Percentiles rank a stretch among this genome's conserved stretches.
Evolutionary conservation across 2,329 filamentous ascomycete genomes (phyloP).

Genomic region (Tympanopsis confertula): DNA sequence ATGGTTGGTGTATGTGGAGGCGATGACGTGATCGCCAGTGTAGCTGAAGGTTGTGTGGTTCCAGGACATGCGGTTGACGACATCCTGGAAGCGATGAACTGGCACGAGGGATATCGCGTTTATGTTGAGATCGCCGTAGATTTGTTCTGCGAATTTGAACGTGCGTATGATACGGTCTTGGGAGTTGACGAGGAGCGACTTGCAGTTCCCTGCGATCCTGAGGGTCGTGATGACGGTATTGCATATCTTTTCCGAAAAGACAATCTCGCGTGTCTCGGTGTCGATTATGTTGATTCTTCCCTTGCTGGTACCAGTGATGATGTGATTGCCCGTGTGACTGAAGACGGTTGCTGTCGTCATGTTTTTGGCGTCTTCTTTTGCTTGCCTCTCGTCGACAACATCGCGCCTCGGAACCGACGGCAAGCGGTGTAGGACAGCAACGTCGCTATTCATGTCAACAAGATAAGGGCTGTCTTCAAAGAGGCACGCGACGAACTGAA

Average conservation of each 20-base stretch:
- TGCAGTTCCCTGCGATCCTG: slow-evolving; percentile 71
- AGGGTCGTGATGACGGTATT: slow-evolving; percentile 79
- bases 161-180: slow-evolving; percentile 92
- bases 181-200: slow-evolving; percentile 81
- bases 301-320: slow-evolving; percentile 86
- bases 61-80: slow-evolving; percentile 90
- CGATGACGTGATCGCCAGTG: slow-evolving; percentile 88
- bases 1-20: slow-evolving; percentile 95
- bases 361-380: slow-evolving; percentile 84
- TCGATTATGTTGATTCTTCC: slow-evolving; percentile 95
- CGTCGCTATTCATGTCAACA: slow-evolving; percentile 63
- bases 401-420: slow-evolving; percentile 72
- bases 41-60: slow-evolving; percentile 94
- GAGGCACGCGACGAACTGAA: slow-evolving; percentile 78
- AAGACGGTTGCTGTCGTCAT: slow-evolving; percentile 90
- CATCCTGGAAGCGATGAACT: slow-evolving; percentile 96
- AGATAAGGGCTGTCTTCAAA: slow-evolving; percentile 88
- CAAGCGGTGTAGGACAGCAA: slow-evolving; percentile 64
- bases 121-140: slow-evolving; percentile 57
- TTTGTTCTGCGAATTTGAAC: slow-evolving; percentile 72
- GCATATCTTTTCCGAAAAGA: slow-evolving; percentile 82
- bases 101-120: slow-evolving; percentile 81
- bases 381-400: slow-evolving; percentile 69
- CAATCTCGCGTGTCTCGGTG: slow-evolving; percentile 65
- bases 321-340: slow-evolving; percentile 72